These are phyloP conservation scores for Mrakia frigida DNA, from an alignment of 768 basidiomycete genomes.

Conservation along the genomic window DNA sequence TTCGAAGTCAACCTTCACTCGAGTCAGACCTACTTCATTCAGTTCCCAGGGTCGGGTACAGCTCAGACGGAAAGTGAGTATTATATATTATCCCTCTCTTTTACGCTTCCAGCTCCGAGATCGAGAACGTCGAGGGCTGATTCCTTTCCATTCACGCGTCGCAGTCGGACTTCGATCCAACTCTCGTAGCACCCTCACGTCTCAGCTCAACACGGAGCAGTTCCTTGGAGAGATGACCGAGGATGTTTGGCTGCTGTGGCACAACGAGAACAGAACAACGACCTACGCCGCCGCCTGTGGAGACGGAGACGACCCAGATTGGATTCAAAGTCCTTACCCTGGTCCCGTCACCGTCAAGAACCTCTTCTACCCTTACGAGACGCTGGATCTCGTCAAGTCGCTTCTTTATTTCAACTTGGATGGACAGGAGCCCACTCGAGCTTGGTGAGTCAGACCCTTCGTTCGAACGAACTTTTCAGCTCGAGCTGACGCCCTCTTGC, in stretches of 20 bases:
- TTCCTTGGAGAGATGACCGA: constrained; percentile 4
- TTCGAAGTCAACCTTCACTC: constrained; percentile 72
- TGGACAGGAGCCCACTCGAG: constrained; percentile 59
- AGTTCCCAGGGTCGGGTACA: constrained; percentile 76
- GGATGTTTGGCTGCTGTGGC: constrained; percentile 54
- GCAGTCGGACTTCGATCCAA: constrained; percentile 74
- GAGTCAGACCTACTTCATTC: constrained; percentile 73
- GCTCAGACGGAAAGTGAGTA: constrained; percentile 62
- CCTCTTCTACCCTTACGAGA: constrained; percentile 76
- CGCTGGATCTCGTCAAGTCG: constrained; percentile 55
- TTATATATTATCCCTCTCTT: not conserved
- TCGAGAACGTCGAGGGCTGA: too few relatives aligned
- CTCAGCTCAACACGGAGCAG: constrained; percentile 50
- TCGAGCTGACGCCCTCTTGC: not conserved
- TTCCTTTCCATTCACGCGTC: not conserved
- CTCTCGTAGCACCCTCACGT: constrained; percentile 58
- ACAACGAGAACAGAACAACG: constrained; percentile 72
- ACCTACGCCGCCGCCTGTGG: constrained; percentile 61
- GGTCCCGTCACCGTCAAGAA: constrained; percentile 63
- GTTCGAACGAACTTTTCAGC: not conserved
- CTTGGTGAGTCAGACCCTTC: constrained; percentile 40
- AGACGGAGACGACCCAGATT: constrained; percentile 45
- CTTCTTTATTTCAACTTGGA: constrained; percentile 60
- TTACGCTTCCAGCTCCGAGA: not conserved
- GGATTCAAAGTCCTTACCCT: constrained; percentile 75